These are phyloP conservation scores for Rhynchosporium agropyri DNA, from an alignment of 2,329 filamentous ascomycete genomes.

Conservation along the genomic window DNA sequence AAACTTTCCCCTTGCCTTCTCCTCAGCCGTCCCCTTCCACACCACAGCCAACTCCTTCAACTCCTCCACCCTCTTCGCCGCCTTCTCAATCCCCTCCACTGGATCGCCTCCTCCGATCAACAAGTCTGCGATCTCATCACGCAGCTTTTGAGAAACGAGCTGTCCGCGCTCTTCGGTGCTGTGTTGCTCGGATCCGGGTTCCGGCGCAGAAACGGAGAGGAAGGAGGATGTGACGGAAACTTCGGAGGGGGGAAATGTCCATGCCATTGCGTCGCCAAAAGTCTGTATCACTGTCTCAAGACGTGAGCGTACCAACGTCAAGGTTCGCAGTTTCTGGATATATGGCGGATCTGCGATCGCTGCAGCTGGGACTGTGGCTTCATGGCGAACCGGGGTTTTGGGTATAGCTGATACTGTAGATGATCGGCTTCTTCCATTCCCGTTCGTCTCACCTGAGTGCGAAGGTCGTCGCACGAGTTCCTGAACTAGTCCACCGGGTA, in stretches of 20 bases:
- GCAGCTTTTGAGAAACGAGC: conserved; percentile 71
- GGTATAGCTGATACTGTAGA: conserved; percentile 33
- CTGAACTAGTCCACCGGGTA: conserved; percentile 52
- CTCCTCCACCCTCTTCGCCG: conserved; percentile 72
- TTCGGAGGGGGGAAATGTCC: conserved; percentile 87
- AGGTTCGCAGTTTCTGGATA: conserved; percentile 77
- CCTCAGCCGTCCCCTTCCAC: conserved; percentile 95
- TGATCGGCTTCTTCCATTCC: conserved; percentile 32
- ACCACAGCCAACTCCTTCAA: conserved; percentile 76
- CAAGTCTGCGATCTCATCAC: conserved; percentile 71
- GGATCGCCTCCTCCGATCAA: conserved; percentile 60
- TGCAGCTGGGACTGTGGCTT: conserved; percentile 20
- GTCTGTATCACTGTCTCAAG: conserved; percentile 87
- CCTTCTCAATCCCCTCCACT: conserved; percentile 71
- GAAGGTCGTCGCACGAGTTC: conserved; percentile 32
- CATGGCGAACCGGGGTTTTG: conserved; percentile 36
- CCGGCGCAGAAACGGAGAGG: conserved; percentile 85
- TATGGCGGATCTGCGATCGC: conserved; percentile 59
- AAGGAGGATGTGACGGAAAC: conserved; percentile 82
- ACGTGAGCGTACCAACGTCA: conserved; percentile 80
- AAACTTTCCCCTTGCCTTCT: conserved; percentile 79
- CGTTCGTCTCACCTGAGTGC: conserved; percentile 35
- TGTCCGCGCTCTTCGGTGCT: conserved; percentile 86
- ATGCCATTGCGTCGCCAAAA: conserved; percentile 95
- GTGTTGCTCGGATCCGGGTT: conserved; percentile 65